Percentiles rank a stretch among this genome's conserved stretches.
Evolutionary conservation across 2,329 filamentous ascomycete genomes (phyloP).

Genomic region (Aphanocladium album): DNA sequence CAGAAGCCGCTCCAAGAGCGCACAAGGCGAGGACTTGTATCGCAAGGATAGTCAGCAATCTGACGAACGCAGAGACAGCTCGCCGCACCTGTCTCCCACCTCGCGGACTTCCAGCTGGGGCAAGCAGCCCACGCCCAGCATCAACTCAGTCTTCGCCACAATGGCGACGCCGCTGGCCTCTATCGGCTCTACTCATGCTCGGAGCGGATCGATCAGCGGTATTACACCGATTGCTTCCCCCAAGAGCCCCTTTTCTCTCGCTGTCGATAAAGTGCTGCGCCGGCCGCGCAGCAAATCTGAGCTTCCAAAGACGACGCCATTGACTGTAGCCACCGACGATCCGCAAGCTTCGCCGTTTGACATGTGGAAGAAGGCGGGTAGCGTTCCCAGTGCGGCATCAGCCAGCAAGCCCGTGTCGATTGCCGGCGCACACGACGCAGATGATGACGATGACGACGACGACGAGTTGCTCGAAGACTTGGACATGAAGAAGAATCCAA

Average conservation of each 20-base stretch:
- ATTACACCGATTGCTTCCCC: constrained; percentile 46
- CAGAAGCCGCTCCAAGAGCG: constrained; percentile 37
- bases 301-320: constrained; percentile 35
- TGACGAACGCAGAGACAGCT: constrained; percentile 36
- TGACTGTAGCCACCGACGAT: constrained; percentile 24
- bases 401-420: constrained; percentile 31
- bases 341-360: constrained; percentile 42
- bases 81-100: constrained; percentile 43
- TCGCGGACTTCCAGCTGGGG: constrained; percentile 48
- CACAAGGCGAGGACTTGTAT: constrained; percentile 15
- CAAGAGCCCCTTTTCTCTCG: constrained; percentile 42
- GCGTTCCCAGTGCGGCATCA: constrained; percentile 48
- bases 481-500: constrained; percentile 57
- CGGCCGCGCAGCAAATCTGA: constrained; percentile 54
- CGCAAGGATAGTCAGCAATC: constrained; percentile 25
- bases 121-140: constrained; percentile 48
- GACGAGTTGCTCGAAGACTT: constrained; percentile 51
- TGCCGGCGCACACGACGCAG: constrained; percentile 30
- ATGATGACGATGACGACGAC: constrained; percentile 54
- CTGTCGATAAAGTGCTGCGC: constrained; percentile 44
- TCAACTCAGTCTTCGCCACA: constrained; percentile 54
- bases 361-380: constrained; percentile 49
- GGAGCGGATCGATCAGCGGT: constrained; percentile 56
- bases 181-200: constrained; percentile 50
- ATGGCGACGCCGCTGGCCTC: constrained; percentile 52